A percentile compares a stretch with the other conserved stretches of the same genome.
These are phyloP conservation scores for Cyberlindnera suaveolens DNA, from an alignment of 805 yeast species.

Conservation along the genomic window DNA sequence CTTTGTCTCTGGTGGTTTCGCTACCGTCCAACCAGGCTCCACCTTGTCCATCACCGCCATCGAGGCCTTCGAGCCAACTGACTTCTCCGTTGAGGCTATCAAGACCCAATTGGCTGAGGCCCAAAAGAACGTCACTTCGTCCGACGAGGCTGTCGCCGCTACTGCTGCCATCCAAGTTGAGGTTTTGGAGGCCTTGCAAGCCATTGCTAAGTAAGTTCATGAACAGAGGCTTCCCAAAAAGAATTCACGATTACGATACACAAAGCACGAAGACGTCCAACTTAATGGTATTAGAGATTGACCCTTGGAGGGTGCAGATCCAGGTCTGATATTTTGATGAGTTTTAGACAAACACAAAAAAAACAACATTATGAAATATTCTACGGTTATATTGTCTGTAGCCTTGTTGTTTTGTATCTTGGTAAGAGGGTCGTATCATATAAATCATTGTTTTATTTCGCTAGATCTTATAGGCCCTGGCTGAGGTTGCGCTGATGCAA, in stretches of 20 bases:
- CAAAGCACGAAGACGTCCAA: too few relatives aligned
- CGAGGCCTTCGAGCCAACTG: conserved; percentile 90
- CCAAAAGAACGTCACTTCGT: conserved; percentile 77
- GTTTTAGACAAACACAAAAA: not conserved
- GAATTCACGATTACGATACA: not conserved
- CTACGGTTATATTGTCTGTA: not conserved
- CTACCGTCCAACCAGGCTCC: conserved; percentile 93
- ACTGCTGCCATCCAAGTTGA: conserved; percentile 95
- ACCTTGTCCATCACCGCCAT: conserved; percentile 84
- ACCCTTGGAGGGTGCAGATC: not conserved
- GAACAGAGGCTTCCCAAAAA: not conserved
- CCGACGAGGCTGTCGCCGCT: conserved; percentile 86
- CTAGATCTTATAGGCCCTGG: too few relatives aligned
- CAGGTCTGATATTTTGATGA: not conserved
- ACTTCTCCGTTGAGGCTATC: conserved; percentile 75
- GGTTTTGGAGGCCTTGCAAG: conserved; percentile 89
- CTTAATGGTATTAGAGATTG: too few relatives aligned
- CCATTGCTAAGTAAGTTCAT: conserved; percentile 58
- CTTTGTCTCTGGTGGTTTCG: conserved; percentile 95
- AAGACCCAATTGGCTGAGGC: conserved; percentile 85
- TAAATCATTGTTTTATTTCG: too few relatives aligned
- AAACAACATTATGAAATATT: conserved; percentile 1
- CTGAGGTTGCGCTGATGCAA: too few relatives aligned
- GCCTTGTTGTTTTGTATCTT: too few relatives aligned
- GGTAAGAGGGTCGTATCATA: too few relatives aligned